Evolutionary conservation across 2,329 filamentous ascomycete species (phyloP), one percentile per base, ranked within the genome.

Genomic region (Beauveria asiatica): DNA sequence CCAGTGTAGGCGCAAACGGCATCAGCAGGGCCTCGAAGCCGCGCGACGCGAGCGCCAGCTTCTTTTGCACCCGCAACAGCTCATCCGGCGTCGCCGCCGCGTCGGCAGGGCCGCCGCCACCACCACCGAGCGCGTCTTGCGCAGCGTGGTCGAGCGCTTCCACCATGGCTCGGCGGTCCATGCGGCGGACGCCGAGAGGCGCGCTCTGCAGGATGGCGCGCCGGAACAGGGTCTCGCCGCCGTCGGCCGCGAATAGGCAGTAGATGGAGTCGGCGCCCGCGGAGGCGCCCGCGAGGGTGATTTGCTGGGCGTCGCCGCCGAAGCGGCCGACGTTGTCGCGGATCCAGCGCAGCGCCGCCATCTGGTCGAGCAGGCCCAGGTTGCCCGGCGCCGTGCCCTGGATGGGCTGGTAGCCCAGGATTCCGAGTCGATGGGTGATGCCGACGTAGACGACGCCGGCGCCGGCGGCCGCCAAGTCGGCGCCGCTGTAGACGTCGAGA

Each of bases 251-350:
- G 19, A 63, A 44, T 5, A 64, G 58, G 44, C 60, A 63, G 46
- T 62, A 64, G 5, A 66, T 63, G 0, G 83, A 86, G 59, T 87
- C 85, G 0, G 77, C 71, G 2, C 81, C 81, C 0, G 82, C 80
- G 0, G 75, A 78, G 67, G 86, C 80, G 3, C 85, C 85, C 78
- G 80, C 85, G 51, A 87, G 82, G 0, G 84, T 87, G 8, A 88
- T 82, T 62, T 81, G 83, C 2, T 74, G 70, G 0, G 84, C 81
- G 65, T 88, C 84, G 2, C 86, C 86, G 3, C 86, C 86, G 67
- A 89, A 89, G 0, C 78, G 73, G 0, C 73, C 78, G 61, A 88
- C 85, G 64, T 88, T 85, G 61, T 85, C 81, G 3, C 81, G 78
- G 0, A 85, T 76, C 85, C 85, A 88, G 61, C 85, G 65, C 27